Percentiles rank a stretch among this genome's conserved stretches.
Conservation (phyloP, 176 grass and related monocot genomes). For the Oryza officinalis region DNA sequence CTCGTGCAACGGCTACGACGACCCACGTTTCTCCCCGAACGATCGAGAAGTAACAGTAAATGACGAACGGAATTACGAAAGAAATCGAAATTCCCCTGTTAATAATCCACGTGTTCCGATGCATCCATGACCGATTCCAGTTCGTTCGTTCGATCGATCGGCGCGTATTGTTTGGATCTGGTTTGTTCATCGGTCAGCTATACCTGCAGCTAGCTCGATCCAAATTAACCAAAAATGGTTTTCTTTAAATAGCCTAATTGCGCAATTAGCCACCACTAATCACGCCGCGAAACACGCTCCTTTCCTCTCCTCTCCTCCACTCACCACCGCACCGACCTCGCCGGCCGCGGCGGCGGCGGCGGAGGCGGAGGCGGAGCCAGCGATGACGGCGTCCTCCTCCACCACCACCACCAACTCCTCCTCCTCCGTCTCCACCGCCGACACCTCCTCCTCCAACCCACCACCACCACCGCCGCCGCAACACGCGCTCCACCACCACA, state of each 20-base stretch:
- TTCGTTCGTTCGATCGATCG: neutral
- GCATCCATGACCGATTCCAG: neutral
- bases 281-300: neutral
- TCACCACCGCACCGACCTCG: neutral
- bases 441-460: neutral
- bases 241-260: neutral
- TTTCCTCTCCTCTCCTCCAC: neutral
- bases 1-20: neutral
- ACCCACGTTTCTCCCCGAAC: no score
- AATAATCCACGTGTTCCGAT: neutral
- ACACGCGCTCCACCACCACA: neutral
- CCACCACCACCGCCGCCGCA: neutral
- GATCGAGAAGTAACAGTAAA: neutral
- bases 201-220: no score
- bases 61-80: neutral
- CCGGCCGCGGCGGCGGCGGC: neutral
- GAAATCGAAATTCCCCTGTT: neutral
- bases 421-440: slow-evolving; percentile 2
- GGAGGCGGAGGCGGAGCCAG: neutral
- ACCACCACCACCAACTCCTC: slow-evolving; percentile 7
- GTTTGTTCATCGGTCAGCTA: neutral
- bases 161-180: neutral
- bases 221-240: neutral
- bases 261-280: neutral
- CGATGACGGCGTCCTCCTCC: slow-evolving; percentile 10